Evolutionary conservation across 164 flowering plant species (phyloP), one percentile per base, ranked within the genome.

Genomic region (Chloranthus sessilifolius): DNA sequence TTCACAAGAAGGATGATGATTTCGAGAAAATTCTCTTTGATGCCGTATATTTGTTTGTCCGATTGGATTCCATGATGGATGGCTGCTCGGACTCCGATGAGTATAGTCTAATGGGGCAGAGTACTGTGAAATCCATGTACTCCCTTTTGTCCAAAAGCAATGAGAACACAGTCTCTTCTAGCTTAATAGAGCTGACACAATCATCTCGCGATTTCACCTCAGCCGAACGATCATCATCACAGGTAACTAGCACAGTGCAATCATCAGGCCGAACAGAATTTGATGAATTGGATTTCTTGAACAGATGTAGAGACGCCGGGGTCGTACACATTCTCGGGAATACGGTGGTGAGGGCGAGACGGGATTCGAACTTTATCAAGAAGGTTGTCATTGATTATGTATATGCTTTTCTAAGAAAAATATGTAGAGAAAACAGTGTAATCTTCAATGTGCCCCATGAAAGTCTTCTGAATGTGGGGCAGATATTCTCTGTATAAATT

Each of bases 281-380:
- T 0, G 95, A 81, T 49, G 99, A 92, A 66, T 26, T 82, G 60
- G 95, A 88, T 64, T 86, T 72, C 61, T 36, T 92, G 65, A 78
- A 60, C 17, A 64, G 62, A 38, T 88, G 95, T 59, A 85, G 82
- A 59, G 90, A 82, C 67, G 89, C 89, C 0, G 99, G 99, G 43
- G 95, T 92, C 54, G 99, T 88, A 47, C 96, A 92, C 53, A 85
- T 92, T 34, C 48, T 88, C 22, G 99, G 99, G 47, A 92, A 92
- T 59, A 82, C 95, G 1, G 72, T 86, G 24, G 81, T 92, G 45
- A 80, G 73, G 42, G 95, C 99, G 1, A 75, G 85, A 27, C 71
- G 95, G 61, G 82, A 75, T 12, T 73, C 99, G 0, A 60, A 51
- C 41, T 64, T 92, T 35, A 52, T 74, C 30, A 88, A 88, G 68